Evolutionary conservation across 2,329 filamentous ascomycete species (phyloP).

Genomic region (Pezicula rhizophila): DNA sequence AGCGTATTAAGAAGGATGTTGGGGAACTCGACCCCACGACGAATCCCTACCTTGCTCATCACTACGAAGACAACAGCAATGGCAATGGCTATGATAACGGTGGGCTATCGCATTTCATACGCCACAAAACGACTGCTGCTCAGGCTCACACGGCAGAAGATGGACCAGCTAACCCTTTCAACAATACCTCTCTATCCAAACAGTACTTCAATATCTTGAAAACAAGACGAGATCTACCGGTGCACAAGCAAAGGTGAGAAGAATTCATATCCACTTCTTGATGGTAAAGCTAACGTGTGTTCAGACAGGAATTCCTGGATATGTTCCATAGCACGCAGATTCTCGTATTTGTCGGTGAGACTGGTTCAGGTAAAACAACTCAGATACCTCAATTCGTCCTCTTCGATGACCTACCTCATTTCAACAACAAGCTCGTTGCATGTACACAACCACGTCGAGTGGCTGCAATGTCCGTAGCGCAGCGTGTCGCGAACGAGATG

Average conservation of each 20-base stretch:
- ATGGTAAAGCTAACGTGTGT: constrained; percentile 11
- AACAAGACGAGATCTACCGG: constrained; percentile 76
- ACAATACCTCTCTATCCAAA: constrained; percentile 65
- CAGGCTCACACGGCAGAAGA: constrained; percentile 73
- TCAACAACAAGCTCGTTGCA: constrained; percentile 81
- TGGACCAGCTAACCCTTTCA: constrained; percentile 81
- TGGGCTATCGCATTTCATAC: constrained; percentile 58
- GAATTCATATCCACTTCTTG: neutral
- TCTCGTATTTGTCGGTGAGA: constrained; percentile 97
- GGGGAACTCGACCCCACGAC: constrained; percentile 42
- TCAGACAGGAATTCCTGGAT: constrained; percentile 81
- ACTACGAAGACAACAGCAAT: constrained; percentile 50
- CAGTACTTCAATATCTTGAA: constrained; percentile 89
- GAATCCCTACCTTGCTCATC: constrained; percentile 91
- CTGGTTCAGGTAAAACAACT: constrained; percentile 97
- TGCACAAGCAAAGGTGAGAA: constrained; percentile 77
- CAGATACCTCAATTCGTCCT: constrained; percentile 98
- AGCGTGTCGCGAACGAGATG: constrained; percentile 96
- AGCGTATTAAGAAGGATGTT: constrained; percentile 31
- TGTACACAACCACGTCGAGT: constrained; percentile 98
- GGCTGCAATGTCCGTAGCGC: constrained; percentile 95
- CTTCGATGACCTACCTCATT: constrained; percentile 89
- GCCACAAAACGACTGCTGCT: constrained; percentile 73
- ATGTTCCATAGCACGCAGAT: constrained; percentile 94
- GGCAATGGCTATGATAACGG: constrained; percentile 30